Percentiles rank a stretch among this genome's conserved stretches.
Evolutionary conservation across 148 eudicot species (phyloP).

Genomic region (Arctostaphylos glauca): DNA sequence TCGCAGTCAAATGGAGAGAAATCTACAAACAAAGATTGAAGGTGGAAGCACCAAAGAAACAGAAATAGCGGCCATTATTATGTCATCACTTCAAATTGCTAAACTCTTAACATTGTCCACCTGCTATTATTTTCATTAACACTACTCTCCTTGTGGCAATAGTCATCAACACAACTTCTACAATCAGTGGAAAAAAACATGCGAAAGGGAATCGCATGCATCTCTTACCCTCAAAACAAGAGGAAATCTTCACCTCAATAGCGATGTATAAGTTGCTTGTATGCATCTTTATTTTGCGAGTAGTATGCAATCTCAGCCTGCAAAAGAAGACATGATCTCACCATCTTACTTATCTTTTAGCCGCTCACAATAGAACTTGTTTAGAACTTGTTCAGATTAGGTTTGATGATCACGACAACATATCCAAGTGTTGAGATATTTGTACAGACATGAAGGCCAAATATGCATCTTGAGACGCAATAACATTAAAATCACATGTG

Average conservation of each 20-base stretch:
- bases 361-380: neutral
- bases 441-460: too few species aligned
- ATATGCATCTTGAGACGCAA: too few species aligned
- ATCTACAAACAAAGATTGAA: neutral
- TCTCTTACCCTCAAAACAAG: neutral
- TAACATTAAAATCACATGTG: too few species aligned
- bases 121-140: neutral
- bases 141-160: neutral
- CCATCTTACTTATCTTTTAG: neutral
- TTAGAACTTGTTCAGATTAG: neutral
- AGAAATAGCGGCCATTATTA: neutral
- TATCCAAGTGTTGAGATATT: neutral
- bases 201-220: neutral
- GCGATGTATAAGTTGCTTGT: constrained; percentile 49
- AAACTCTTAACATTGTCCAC: constrained; percentile 1
- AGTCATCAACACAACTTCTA: neutral
- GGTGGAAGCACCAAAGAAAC: neutral
- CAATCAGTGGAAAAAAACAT: neutral
- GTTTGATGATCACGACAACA: neutral
- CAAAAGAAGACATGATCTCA: constrained; percentile 11
- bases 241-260: constrained; percentile 22
- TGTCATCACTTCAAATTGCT: neutral
- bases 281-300: constrained; percentile 46
- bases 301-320: constrained; percentile 62
- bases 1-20: neutral